Conservation (phyloP, 2,329 filamentous ascomycete genomes). For the Phaeosphaeriaceae sp. region DNA sequence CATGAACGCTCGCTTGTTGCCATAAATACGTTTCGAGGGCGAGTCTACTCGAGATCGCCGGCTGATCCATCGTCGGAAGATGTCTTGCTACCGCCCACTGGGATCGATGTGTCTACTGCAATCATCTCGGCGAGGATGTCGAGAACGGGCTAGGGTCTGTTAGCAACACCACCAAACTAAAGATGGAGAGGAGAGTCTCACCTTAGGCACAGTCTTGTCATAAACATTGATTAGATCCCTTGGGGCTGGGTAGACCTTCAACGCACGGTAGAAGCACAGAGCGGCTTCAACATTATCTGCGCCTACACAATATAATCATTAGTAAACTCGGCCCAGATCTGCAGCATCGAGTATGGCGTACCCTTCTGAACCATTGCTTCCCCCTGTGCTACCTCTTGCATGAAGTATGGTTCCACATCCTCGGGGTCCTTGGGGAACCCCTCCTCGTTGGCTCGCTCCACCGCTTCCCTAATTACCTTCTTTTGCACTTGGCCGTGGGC, state of each 20-base stretch:
- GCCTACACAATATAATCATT: slow-evolving; percentile 53
- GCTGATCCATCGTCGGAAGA: slow-evolving; percentile 44
- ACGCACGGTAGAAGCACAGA: slow-evolving; percentile 94
- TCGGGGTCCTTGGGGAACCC: slow-evolving; percentile 90
- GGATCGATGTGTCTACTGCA: slow-evolving; percentile 76
- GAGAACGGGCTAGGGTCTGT: slow-evolving; percentile 72
- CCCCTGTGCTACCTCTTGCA: slow-evolving; percentile 89
- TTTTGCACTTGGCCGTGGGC: slow-evolving; percentile 70
- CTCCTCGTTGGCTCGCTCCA: slow-evolving; percentile 84
- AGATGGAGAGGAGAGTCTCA: slow-evolving; percentile 45
- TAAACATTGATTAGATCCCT: slow-evolving; percentile 94
- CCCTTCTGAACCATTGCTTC: slow-evolving; percentile 84
- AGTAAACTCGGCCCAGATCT: slow-evolving; percentile 10
- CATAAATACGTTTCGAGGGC: slow-evolving; percentile 8
- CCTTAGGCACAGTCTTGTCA: slow-evolving; percentile 98
- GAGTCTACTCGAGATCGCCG: slow-evolving; percentile 41
- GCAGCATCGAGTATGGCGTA: slow-evolving; percentile 48
- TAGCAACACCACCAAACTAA: slow-evolving; percentile 11
- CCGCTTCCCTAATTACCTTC: slow-evolving; percentile 73
- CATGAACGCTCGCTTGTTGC: slow-evolving; percentile 17
- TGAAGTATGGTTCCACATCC: slow-evolving; percentile 95
- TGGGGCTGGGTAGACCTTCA: slow-evolving; percentile 97
- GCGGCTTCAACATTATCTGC: slow-evolving; percentile 80
- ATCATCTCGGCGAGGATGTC: slow-evolving; percentile 99
- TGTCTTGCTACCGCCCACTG: slow-evolving; percentile 46